phyloP scores from a whole-genome alignment of 768 basidiomycete species.

The Lactarius indigo region DNA sequence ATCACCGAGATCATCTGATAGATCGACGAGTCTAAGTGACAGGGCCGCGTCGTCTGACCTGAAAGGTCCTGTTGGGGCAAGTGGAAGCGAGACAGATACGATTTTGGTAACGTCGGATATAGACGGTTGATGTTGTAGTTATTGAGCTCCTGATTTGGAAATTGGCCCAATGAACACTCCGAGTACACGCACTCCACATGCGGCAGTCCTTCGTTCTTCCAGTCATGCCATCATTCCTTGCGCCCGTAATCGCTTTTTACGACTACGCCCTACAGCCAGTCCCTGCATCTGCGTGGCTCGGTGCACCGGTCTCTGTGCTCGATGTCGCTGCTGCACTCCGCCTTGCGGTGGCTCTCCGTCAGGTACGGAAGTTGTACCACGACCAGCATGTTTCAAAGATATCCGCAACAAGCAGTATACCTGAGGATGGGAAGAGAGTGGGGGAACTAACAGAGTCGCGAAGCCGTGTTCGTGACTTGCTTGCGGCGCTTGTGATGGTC shows the following conservation, averaged over 20 bases:
- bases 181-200: neutral
- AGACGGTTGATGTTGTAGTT: conserved; percentile 6
- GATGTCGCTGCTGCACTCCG: conserved; percentile 23
- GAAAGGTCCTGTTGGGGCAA: neutral
- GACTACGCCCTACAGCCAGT: conserved; percentile 20
- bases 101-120: conserved; percentile 17
- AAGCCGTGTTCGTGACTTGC: conserved; percentile 20
- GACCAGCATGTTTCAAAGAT: conserved; percentile 10
- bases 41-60: neutral
- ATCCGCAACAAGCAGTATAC: neutral
- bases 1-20: neutral
- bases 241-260: conserved; percentile 19
- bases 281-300: conserved; percentile 15
- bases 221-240: conserved; percentile 20
- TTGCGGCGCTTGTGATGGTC: conserved; percentile 25
- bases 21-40: neutral
- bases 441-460: conserved; percentile 6
- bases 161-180: neutral
- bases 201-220: neutral
- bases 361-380: conserved; percentile 12
- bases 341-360: conserved; percentile 22
- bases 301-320: conserved; percentile 19
- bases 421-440: conserved; percentile 3
- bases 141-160: conserved; percentile 11
- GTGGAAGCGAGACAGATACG: neutral